These are phyloP conservation scores for Nemania sp. DNA, from an alignment of 2,329 filamentous ascomycete species.

Conservation along the genomic window DNA sequence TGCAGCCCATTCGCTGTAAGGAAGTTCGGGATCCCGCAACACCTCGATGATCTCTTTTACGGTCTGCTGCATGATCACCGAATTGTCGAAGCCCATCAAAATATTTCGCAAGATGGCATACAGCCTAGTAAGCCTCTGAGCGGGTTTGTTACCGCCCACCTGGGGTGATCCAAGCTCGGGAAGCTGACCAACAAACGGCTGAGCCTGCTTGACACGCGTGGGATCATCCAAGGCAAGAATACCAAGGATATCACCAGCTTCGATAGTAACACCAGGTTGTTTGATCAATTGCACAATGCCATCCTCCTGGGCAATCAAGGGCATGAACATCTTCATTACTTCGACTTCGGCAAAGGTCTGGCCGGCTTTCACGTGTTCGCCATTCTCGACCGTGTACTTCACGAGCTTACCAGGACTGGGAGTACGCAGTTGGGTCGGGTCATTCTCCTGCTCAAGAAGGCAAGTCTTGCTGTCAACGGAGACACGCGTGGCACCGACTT, in stretches of 20 bases:
- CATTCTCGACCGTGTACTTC: constrained; percentile 96
- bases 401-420: constrained; percentile 97
- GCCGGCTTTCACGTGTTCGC: constrained; percentile 87
- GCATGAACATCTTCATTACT: constrained; percentile 99
- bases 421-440: constrained; percentile 93
- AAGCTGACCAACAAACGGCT: constrained; percentile 89
- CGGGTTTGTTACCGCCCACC: constrained; percentile 86
- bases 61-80: constrained; percentile 88
- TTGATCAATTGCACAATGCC: constrained; percentile 98
- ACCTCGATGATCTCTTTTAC: constrained; percentile 90
- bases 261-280: constrained; percentile 95
- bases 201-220: constrained; percentile 92
- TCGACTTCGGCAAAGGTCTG: constrained; percentile 96
- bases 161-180: constrained; percentile 85
- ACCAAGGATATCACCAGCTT: constrained; percentile 97
- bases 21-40: constrained; percentile 84
- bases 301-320: constrained; percentile 90
- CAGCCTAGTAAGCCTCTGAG: constrained; percentile 81
- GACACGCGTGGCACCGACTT: constrained; percentile 91
- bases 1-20: constrained; percentile 94
- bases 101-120: constrained; percentile 84
- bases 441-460: constrained; percentile 96
- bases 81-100: constrained; percentile 92
- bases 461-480: constrained; percentile 99
- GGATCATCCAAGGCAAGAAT: constrained; percentile 95